These are phyloP conservation scores for Elaeis guineensis DNA, from an alignment of 176 grass and related monocot species.

Conservation along the genomic window DNA sequence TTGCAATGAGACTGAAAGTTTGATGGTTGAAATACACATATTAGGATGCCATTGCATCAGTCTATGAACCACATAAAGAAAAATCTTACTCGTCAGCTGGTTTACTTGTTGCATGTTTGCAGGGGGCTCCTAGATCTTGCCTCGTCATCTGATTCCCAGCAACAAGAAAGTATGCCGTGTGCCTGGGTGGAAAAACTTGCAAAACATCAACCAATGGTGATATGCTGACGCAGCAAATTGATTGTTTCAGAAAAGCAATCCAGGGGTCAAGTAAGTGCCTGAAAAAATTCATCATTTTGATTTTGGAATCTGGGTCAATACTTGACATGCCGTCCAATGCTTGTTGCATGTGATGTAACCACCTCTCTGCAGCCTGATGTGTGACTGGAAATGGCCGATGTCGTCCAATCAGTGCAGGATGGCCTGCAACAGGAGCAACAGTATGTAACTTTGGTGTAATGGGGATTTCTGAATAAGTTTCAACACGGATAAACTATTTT, in stretches of 20 bases:
- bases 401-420: conserved; percentile 80
- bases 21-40: too few relatives aligned
- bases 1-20: too few relatives aligned
- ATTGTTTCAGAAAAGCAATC: background rate
- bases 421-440: conserved; percentile 35
- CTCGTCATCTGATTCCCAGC: conserved; percentile 83
- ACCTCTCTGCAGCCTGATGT: conserved; percentile 79
- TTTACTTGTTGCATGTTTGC: conserved; percentile 55
- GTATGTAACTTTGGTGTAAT: too few relatives aligned
- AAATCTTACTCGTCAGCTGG: conserved; percentile 13
- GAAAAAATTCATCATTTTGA: conserved; percentile 92
- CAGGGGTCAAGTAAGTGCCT: conserved; percentile 17
- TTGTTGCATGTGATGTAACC: conserved; percentile 91
- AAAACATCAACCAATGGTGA: background rate
- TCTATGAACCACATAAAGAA: background rate
- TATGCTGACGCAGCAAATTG: conserved; percentile 3
- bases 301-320: conserved; percentile 60
- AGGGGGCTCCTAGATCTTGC: conserved; percentile 37
- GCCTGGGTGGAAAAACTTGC: conserved; percentile 30
- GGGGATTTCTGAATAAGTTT: too few relatives aligned
- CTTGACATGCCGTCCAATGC: conserved; percentile 53
- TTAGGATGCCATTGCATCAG: too few relatives aligned
- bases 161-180: conserved; percentile 89
- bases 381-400: conserved; percentile 75
- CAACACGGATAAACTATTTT: too few relatives aligned